Conservation (phyloP, 148 eudicot genomes). For the Hydrangea macrophylla region DNA sequence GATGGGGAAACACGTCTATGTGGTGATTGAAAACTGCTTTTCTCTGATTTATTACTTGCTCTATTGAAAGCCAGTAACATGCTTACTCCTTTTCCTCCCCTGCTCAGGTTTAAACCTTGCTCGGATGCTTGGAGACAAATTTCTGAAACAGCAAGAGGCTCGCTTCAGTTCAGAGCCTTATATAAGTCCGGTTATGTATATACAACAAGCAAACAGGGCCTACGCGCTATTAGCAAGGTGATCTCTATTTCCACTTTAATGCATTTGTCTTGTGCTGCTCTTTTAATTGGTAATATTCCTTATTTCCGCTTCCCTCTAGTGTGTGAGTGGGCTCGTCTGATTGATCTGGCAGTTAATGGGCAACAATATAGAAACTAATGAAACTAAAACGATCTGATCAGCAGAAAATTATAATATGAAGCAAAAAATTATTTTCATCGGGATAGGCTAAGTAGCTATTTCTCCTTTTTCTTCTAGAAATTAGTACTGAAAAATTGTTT, state of each 20-base stretch:
- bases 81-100: neutral
- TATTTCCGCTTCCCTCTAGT: neutral
- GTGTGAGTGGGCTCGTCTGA: neutral
- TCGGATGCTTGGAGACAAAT: constrained; percentile 96
- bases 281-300: neutral
- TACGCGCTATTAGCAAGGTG: constrained; percentile 91
- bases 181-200: constrained; percentile 61
- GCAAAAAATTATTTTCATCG: too few relatives aligned
- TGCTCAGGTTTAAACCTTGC: constrained; percentile 79
- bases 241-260: constrained; percentile 12
- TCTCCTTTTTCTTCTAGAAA: neutral
- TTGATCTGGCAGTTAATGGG: neutral
- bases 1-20: constrained; percentile 96
- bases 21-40: constrained; percentile 37
- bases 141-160: constrained; percentile 84
- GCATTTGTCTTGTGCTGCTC: neutral
- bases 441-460: too few relatives aligned
- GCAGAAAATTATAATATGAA: too few relatives aligned
- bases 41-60: neutral
- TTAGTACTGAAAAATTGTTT: neutral
- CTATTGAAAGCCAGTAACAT: neutral
- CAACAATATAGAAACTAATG: neutral
- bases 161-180: constrained; percentile 89
- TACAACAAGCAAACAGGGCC: constrained; percentile 53
- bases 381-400: too few relatives aligned